Percentiles rank a stretch among this genome's conserved stretches.
Evolutionary conservation across 495 filamentous ascomycete genomes (phyloP).

Genomic region (Annulohypoxylon stygium): DNA sequence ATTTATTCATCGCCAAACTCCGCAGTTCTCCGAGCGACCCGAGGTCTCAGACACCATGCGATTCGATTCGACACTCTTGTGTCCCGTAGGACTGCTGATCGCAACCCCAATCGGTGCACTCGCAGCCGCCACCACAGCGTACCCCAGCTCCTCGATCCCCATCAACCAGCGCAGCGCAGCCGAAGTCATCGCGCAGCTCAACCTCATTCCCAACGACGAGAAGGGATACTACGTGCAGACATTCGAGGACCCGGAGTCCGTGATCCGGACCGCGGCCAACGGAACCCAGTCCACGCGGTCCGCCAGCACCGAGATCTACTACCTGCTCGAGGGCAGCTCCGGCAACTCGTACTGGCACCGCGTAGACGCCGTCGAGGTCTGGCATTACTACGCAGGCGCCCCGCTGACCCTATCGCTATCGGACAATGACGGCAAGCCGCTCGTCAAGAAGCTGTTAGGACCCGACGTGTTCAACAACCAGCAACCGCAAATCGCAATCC

Average conservation of each 20-base stretch:
- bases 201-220: constrained; percentile 58
- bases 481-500: constrained; percentile 59
- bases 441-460: constrained; percentile 66
- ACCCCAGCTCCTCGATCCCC: constrained; percentile 12
- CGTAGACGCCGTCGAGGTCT: constrained; percentile 62
- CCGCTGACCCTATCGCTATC: constrained; percentile 57
- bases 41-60: constrained; percentile 17
- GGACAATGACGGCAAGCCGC: constrained; percentile 45
- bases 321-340: constrained; percentile 59
- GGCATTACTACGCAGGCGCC: constrained; percentile 65
- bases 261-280: constrained; percentile 23
- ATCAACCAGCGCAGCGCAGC: constrained; percentile 49
- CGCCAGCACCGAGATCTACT: constrained; percentile 64
- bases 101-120: constrained; percentile 9
- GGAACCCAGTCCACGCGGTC: constrained; percentile 59
- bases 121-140: constrained; percentile 3
- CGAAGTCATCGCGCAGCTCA: constrained; percentile 56
- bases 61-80: constrained; percentile 4
- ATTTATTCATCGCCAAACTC: background rate
- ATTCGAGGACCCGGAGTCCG: constrained; percentile 54
- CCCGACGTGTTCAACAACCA: constrained; percentile 56
- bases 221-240: constrained; percentile 64
- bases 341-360: constrained; percentile 61
- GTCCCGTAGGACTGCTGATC: constrained; percentile 21
- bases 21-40: background rate